phyloP scores from a whole-genome alignment of 148 eudicot species.

The Rhododendron williamsianum region DNA sequence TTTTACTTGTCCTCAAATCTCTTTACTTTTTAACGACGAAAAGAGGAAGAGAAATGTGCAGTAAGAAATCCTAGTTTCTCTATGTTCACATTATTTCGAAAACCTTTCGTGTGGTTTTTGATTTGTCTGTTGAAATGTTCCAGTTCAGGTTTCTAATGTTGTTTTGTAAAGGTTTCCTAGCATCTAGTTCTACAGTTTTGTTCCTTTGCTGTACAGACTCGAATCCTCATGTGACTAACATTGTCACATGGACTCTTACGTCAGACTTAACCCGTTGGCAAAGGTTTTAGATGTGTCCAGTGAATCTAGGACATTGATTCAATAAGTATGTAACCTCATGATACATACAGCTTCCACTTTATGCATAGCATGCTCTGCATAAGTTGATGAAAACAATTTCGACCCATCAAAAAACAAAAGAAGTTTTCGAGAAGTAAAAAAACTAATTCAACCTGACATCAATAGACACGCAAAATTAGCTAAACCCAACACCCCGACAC shows the following conservation, averaged over 20 bases:
- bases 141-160: neutral
- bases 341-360: neutral
- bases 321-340: neutral
- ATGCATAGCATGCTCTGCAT: neutral
- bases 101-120: neutral
- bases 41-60: neutral
- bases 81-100: neutral
- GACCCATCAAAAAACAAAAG: neutral
- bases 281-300: neutral
- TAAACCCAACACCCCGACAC: neutral
- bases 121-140: neutral
- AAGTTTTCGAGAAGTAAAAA: neutral
- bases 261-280: neutral
- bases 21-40: neutral
- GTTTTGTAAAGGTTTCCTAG: neutral
- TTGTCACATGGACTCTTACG: neutral
- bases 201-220: neutral
- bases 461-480: neutral
- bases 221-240: neutral
- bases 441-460: neutral
- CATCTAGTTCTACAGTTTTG: neutral
- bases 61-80: neutral
- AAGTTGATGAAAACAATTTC: neutral
- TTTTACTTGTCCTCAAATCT: neutral
- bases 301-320: neutral